Conservation (phyloP, 2,329 filamentous ascomycete species). For the Calonectria montana region DNA sequence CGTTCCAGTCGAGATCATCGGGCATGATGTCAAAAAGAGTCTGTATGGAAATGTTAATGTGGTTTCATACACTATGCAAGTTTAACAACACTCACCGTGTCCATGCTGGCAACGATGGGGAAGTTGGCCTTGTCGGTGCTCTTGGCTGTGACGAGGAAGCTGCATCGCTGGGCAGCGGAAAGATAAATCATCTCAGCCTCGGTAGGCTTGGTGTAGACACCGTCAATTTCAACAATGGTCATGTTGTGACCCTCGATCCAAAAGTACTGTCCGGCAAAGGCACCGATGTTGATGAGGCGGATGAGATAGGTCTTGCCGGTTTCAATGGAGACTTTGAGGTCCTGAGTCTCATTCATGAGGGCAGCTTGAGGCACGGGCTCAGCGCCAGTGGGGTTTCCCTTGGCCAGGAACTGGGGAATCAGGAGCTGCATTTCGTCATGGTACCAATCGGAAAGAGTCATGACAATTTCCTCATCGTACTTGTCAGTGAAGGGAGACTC, state of each 20-base stretch:
- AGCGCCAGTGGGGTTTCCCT: slow-evolving; percentile 66
- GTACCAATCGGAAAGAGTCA: slow-evolving; percentile 81
- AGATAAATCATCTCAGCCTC: slow-evolving; percentile 74
- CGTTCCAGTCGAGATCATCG: slow-evolving; percentile 73
- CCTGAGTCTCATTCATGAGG: slow-evolving; percentile 77
- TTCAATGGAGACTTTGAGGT: slow-evolving; percentile 68
- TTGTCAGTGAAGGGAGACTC: slow-evolving; percentile 64
- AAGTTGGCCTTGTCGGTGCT: slow-evolving; percentile 71
- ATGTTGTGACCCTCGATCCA: slow-evolving; percentile 77
- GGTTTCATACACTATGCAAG: neutral
- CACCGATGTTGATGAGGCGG: slow-evolving; percentile 72
- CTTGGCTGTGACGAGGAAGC: slow-evolving; percentile 71
- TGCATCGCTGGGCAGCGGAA: slow-evolving; percentile 74
- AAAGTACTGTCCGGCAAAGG: slow-evolving; percentile 74
- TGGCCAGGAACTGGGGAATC: slow-evolving; percentile 61
- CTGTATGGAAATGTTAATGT: slow-evolving; percentile 48
- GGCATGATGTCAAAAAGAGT: slow-evolving; percentile 77
- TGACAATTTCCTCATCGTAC: slow-evolving; percentile 71
- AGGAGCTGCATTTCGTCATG: slow-evolving; percentile 66
- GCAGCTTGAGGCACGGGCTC: slow-evolving; percentile 76
- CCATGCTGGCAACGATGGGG: slow-evolving; percentile 77
- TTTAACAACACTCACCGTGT: slow-evolving; percentile 59
- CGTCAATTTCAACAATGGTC: slow-evolving; percentile 78
- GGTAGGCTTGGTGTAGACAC: slow-evolving; percentile 72
- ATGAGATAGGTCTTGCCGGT: slow-evolving; percentile 68